phyloP scores from a whole-genome alignment of 305 asterid species.

The Coffea humblotiana region DNA sequence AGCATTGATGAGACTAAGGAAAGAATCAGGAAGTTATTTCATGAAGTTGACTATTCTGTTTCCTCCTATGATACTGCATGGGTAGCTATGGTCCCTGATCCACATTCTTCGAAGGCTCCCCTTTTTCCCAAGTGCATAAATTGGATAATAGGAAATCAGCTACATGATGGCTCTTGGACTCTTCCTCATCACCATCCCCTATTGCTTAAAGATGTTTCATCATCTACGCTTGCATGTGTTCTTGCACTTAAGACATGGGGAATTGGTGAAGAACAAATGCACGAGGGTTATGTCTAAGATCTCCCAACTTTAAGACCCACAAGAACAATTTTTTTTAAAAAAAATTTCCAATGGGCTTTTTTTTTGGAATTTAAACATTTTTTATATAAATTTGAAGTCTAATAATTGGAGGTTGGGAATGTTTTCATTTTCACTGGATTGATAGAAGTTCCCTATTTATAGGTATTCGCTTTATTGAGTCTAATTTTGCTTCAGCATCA shows the following conservation, averaged over 20 bases:
- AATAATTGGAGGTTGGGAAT: no score
- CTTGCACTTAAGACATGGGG: conserved; percentile 88
- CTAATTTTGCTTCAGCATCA: conserved; percentile 48
- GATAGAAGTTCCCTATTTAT: conserved; percentile 22
- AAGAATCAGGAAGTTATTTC: conserved; percentile 54
- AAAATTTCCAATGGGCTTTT: no score
- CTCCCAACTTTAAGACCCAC: not conserved
- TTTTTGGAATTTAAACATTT: no score
- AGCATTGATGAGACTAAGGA: conserved; percentile 48
- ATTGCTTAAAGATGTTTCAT: conserved; percentile 64
- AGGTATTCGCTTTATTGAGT: conserved; percentile 67
- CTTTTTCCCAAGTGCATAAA: conserved; percentile 67
- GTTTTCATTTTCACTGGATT: not conserved
- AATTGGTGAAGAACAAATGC: conserved; percentile 58
- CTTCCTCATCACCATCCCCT: conserved; percentile 64
- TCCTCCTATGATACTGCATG: conserved; percentile 95
- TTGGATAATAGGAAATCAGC: conserved; percentile 80
- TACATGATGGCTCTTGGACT: conserved; percentile 83
- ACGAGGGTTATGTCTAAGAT: conserved; percentile 43
- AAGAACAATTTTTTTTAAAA: no score
- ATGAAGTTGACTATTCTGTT: conserved; percentile 52
- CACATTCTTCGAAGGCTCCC: conserved; percentile 53
- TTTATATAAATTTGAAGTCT: no score
- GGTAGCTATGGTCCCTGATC: conserved; percentile 98
- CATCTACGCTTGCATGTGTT: conserved; percentile 80